Percentiles rank a stretch among this genome's conserved stretches.
These are phyloP conservation scores for Scedosporium minutisporum DNA, from an alignment of 2,329 filamentous ascomycete genomes.

Conservation along the genomic window DNA sequence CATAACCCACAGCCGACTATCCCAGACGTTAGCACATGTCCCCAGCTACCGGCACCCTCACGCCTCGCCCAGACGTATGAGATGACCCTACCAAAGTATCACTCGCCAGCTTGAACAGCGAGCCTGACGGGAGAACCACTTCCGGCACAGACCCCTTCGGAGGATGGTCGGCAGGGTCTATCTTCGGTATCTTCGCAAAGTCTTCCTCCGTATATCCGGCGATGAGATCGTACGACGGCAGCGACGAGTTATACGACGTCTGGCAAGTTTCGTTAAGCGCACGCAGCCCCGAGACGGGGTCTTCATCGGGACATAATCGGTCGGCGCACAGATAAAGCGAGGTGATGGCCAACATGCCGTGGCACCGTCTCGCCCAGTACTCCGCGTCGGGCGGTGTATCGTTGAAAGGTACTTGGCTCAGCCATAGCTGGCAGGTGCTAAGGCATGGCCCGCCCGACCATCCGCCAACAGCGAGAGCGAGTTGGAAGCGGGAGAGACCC, in stretches of 20 bases:
- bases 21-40: conserved; percentile 2
- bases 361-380: background rate
- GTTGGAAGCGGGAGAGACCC: background rate
- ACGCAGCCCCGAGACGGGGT: conserved; percentile 14
- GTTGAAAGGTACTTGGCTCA: conserved; percentile 1
- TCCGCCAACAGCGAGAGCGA: background rate
- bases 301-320: conserved; percentile 22
- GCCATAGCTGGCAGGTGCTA: conserved; percentile 2
- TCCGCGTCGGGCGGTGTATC: background rate
- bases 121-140: conserved; percentile 22
- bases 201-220: conserved; percentile 24
- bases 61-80: background rate
- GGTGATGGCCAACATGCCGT: conserved; percentile 22
- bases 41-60: background rate
- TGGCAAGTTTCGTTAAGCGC: conserved; percentile 26
- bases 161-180: conserved; percentile 19
- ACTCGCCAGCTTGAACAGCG: conserved; percentile 24
- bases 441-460: conserved; percentile 2
- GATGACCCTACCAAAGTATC: conserved; percentile 25
- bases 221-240: conserved; percentile 25
- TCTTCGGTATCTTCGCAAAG: conserved; percentile 17
- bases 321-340: conserved; percentile 29
- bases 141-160: conserved; percentile 15
- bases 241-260: conserved; percentile 7
- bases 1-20: conserved; percentile 26